Evolutionary conservation across 164 flowering plant species (phyloP), one percentile per base, ranked within the genome.

Genomic region (Nymphaea colorata): DNA sequence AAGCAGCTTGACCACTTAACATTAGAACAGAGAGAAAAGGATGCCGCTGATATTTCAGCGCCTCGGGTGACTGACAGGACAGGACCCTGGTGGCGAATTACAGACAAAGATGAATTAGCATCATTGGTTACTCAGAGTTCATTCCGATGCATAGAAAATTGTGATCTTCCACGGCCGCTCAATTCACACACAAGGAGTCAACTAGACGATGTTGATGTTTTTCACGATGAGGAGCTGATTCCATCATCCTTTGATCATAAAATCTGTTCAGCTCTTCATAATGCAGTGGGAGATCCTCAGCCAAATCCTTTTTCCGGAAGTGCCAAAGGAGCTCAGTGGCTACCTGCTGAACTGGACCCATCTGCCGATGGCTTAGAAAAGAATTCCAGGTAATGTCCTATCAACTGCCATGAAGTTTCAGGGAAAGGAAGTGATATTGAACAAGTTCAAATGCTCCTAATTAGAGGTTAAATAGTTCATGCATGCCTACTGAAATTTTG

Each of bases 101-200:
- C 79, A 42, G 86, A 83, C 70, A 80, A 76, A 77, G 75, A 80
- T 42, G 85, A 81, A 61, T 69, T 81, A 71, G 85, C 82, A 70
- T 75, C 78, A 44, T 78, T 83, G 72, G 84, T 82, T 68, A 85
- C 85, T 63, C 76, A 71, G 66, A 80, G 74, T 65, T 77, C 87
- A 4, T 67, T 76, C 25, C 79, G 75, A 64, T 77, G 77, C 65
- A 72, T 81, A 63, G 79, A 79, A 68, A 84, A 83, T 62, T 83
- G 83, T 73, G 88, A 86, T 75, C 82, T 82, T 74, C 87, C 85
- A 2, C 78, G 70, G 59, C 84, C 82, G 4, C 82, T 73, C 70
- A 45, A 43, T 36, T 74, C 65, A 71, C 74, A 76, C 61, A 55
- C 70, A 41, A 65, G 73, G 64, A 71, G 72, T 36, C 70, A 75